phyloP scores from a whole-genome alignment of 306 rosid species.

The Trifolium fragiferum region DNA sequence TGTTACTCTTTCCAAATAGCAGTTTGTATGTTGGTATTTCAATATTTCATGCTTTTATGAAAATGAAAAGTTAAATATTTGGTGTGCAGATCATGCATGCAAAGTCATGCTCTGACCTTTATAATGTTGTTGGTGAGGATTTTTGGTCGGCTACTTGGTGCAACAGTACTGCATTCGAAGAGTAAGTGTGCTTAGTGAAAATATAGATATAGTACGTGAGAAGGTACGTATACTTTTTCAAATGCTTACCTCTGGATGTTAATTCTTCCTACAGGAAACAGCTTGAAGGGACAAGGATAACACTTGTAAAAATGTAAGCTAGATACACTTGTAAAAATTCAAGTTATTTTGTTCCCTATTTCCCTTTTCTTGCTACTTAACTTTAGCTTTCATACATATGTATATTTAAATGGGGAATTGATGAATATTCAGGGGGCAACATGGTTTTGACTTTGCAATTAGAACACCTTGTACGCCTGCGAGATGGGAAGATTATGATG shows the following conservation, averaged over 20 bases:
- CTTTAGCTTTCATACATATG: slow-evolving; percentile 16
- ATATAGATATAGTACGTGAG: slow-evolving; percentile 34
- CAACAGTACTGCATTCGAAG: slow-evolving; percentile 86
- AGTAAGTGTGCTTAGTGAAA: slow-evolving; percentile 53
- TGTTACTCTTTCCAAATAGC: background rate
- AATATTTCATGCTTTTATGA: slow-evolving; percentile 17
- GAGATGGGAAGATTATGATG: slow-evolving; percentile 93
- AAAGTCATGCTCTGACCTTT: slow-evolving; percentile 88
- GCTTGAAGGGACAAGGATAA: slow-evolving; percentile 96
- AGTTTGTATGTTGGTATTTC: slow-evolving; percentile 1
- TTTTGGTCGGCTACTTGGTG: slow-evolving; percentile 97
- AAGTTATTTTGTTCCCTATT: slow-evolving; percentile 34
- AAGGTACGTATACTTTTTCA: slow-evolving; percentile 29
- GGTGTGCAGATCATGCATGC: slow-evolving; percentile 73
- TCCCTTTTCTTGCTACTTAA: slow-evolving; percentile 3
- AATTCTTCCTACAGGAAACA: slow-evolving; percentile 77
- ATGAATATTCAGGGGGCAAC: slow-evolving; percentile 65
- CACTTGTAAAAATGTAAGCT: slow-evolving; percentile 73
- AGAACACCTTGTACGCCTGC: slow-evolving; percentile 86
- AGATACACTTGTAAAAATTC: slow-evolving; percentile 29
- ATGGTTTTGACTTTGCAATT: slow-evolving; percentile 87
- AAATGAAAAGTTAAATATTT: slow-evolving; percentile 31
- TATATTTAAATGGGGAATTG: slow-evolving; percentile 16
- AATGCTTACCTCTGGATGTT: slow-evolving; percentile 45
- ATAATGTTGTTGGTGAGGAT: slow-evolving; percentile 80